These are phyloP conservation scores for Themeda triandra DNA, from an alignment of 176 grass and related monocot species.

Conservation along the genomic window DNA sequence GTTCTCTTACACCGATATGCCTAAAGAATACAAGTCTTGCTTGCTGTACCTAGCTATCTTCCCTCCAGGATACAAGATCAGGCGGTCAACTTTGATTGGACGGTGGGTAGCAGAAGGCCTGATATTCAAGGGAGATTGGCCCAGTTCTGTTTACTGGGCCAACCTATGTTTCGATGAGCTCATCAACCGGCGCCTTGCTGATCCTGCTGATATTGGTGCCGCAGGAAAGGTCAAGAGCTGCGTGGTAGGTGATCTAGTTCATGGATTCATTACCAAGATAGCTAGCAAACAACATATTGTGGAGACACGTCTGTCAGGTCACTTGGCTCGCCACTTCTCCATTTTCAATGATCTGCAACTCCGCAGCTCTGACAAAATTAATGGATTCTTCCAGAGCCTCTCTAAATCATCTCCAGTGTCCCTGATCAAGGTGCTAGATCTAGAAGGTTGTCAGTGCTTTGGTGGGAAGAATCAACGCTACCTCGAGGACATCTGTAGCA, in stretches of 20 bases:
- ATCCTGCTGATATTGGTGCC: not conserved
- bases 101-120: not conserved
- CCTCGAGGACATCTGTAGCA: conserved; percentile 7
- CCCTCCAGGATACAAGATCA: not conserved
- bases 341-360: conserved; percentile 16
- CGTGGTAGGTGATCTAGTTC: not conserved
- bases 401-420: not conserved
- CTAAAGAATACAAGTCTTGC: not conserved
- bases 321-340: conserved; percentile 27
- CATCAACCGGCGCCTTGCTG: not conserved
- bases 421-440: conserved; percentile 27
- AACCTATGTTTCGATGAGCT: not conserved
- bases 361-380: not conserved
- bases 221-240: conserved; percentile 24
- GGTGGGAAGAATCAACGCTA: not conserved
- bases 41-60: conserved; percentile 26
- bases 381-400: not conserved
- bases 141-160: not conserved
- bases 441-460: conserved; percentile 1
- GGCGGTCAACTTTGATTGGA: not conserved
- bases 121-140: conserved; percentile 12
- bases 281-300: not conserved
- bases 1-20: not conserved
- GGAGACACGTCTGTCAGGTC: conserved; percentile 5
- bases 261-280: not conserved